Percentiles rank a stretch among this genome's conserved stretches.
These are phyloP conservation scores for Gaultheria prostrata DNA, from an alignment of 148 eudicot genomes.

Conservation along the genomic window DNA sequence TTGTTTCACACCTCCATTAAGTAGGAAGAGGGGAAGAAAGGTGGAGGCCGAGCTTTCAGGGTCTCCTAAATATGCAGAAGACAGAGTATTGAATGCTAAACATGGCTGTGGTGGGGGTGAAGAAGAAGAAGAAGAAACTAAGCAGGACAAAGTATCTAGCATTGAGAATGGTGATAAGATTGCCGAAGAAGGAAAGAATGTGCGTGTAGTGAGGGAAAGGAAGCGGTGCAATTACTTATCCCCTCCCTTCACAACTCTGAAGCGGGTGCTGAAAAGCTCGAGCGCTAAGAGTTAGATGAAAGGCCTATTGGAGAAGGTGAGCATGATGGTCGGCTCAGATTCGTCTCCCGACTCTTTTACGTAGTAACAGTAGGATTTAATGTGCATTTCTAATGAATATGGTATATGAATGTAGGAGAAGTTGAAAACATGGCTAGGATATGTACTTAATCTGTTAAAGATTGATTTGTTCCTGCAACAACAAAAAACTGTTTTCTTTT, in stretches of 20 bases:
- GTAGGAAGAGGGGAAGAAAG: neutral
- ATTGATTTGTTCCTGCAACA: neutral
- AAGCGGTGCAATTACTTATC: too few species aligned
- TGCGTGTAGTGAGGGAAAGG: too few species aligned
- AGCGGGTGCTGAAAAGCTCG: too few species aligned
- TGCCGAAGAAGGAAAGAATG: conserved; percentile 28
- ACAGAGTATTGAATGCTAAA: conserved; percentile 6
- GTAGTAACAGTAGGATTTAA: conserved; percentile 6
- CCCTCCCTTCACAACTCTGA: too few species aligned
- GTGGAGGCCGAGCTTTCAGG: neutral
- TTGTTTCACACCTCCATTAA: neutral
- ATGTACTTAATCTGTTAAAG: neutral
- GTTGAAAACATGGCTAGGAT: neutral
- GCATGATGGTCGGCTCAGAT: too few species aligned
- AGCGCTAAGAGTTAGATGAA: too few species aligned
- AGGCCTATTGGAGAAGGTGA: too few species aligned
- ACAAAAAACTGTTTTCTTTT: neutral
- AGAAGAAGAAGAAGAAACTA: conserved; percentile 6
- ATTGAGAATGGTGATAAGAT: conserved; percentile 12
- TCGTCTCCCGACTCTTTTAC: too few species aligned
- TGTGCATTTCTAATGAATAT: neutral
- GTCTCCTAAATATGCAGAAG: neutral
- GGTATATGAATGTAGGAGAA: neutral
- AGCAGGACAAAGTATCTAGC: conserved; percentile 16
- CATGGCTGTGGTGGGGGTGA: conserved; percentile 5